Conservation (phyloP, 2,329 filamentous ascomycete species). For the Clarireedia homoeocarpa region DNA sequence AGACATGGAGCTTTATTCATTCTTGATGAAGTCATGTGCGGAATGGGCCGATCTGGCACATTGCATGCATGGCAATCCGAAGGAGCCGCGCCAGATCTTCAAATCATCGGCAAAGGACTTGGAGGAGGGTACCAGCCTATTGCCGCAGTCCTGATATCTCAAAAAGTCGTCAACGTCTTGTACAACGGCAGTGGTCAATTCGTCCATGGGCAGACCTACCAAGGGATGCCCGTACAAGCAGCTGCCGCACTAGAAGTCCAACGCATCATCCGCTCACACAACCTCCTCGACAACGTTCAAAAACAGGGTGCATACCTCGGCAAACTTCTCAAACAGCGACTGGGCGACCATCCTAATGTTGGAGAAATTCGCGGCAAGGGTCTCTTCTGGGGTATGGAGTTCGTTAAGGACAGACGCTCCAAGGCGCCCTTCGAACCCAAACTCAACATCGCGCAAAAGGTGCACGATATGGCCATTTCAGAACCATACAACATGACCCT, state of each 20-base stretch:
- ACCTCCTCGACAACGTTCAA: conserved; percentile 50
- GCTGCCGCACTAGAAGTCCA: conserved; percentile 57
- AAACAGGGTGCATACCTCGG: conserved; percentile 44
- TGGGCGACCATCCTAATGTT: conserved; percentile 42
- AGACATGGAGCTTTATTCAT: conserved; percentile 68
- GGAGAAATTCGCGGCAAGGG: conserved; percentile 55
- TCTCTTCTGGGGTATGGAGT: conserved; percentile 49
- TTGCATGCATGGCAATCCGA: conserved; percentile 50
- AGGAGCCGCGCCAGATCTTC: conserved; percentile 51
- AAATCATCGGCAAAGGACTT: conserved; percentile 59
- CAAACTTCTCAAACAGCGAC: conserved; percentile 33
- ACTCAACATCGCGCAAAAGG: conserved; percentile 37
- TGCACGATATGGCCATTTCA: conserved; percentile 39
- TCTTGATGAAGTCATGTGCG: conserved; percentile 65
- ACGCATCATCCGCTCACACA: conserved; percentile 46
- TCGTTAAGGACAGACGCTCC: conserved; percentile 42
- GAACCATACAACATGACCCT: conserved; percentile 43
- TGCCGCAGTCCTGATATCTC: conserved; percentile 49
- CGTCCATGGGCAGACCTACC: conserved; percentile 42
- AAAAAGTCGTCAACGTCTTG: conserved; percentile 40
- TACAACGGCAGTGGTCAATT: conserved; percentile 24
- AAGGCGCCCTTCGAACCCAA: conserved; percentile 41
- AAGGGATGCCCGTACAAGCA: conserved; percentile 52
- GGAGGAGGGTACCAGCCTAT: conserved; percentile 56
- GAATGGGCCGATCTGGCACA: conserved; percentile 44